Evolutionary conservation across 345 rosid genomes (phyloP).

Genomic region (Eucalyptus erythrocorys): DNA sequence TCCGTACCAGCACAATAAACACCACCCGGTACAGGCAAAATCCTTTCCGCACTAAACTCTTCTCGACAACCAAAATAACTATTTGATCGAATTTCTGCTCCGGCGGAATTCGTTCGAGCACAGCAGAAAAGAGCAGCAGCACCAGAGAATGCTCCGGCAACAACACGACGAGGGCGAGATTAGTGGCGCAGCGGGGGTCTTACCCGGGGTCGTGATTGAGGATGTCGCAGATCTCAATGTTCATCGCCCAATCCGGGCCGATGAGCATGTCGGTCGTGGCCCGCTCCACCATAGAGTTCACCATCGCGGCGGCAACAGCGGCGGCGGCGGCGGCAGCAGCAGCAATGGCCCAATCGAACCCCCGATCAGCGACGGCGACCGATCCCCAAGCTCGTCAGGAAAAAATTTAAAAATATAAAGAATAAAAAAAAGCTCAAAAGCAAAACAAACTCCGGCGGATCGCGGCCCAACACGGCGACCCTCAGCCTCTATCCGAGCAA

Average conservation of each 20-base stretch:
- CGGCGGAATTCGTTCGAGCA: background rate
- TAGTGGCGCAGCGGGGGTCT: background rate
- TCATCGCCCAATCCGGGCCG: slow-evolving; percentile 99
- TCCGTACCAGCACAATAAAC: background rate
- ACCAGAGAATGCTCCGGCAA: background rate
- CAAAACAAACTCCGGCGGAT: background rate
- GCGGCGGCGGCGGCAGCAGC: background rate
- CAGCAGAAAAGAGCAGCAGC: background rate
- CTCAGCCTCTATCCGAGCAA: background rate
- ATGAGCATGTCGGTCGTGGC: slow-evolving; percentile 98
- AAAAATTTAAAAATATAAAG: fast-evolving
- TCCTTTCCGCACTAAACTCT: background rate
- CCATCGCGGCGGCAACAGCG: slow-evolving; percentile 37
- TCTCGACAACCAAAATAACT: background rate
- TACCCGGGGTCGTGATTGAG: slow-evolving; percentile 94
- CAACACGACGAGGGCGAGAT: background rate
- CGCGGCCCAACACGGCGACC: background rate
- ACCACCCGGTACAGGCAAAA: background rate
- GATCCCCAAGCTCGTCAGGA: background rate
- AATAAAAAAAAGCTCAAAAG: no score
- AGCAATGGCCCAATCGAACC: background rate
- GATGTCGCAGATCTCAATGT: slow-evolving; percentile 99
- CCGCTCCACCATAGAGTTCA: slow-evolving; percentile 95
- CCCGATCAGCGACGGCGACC: background rate
- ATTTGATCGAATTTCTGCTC: background rate